Conservation (phyloP, 2,329 filamentous ascomycete genomes). For the Pseudopyrenochaeta lycopersici region DNA sequence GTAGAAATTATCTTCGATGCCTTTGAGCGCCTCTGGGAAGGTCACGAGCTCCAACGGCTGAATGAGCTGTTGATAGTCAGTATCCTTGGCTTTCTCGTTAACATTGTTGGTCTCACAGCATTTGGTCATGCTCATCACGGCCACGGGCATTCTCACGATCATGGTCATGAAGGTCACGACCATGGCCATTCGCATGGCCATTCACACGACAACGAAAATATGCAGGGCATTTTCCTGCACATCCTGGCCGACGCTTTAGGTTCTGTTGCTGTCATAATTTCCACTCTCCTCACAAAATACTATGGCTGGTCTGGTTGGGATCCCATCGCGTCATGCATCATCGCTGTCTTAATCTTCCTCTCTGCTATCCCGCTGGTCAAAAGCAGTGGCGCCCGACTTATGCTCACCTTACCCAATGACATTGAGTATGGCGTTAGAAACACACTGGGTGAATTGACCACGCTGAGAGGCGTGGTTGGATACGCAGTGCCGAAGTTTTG, state of each 20-base stretch:
- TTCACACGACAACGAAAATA: conserved; percentile 91
- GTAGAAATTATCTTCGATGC: conserved; percentile 97
- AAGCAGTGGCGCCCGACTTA: conserved; percentile 81
- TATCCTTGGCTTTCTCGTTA: conserved; percentile 84
- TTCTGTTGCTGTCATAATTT: conserved; percentile 92
- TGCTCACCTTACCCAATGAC: conserved; percentile 85
- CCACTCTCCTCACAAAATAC: conserved; percentile 85
- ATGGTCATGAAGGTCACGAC: conserved; percentile 43
- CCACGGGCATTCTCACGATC: conserved; percentile 59
- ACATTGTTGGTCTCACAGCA: conserved; percentile 88
- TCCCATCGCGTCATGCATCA: conserved; percentile 90
- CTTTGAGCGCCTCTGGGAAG: conserved; percentile 84
- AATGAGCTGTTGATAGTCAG: conserved; percentile 90
- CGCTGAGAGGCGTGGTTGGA: conserved; percentile 82
- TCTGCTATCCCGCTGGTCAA: conserved; percentile 88
- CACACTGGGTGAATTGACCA: conserved; percentile 81
- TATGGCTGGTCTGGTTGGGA: conserved; percentile 95
- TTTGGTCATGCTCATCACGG: conserved; percentile 71
- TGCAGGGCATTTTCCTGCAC: conserved; percentile 97
- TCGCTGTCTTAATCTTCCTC: conserved; percentile 91
- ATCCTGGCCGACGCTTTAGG: conserved; percentile 94
- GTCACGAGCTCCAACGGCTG: conserved; percentile 82
- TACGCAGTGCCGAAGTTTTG: conserved; percentile 93
- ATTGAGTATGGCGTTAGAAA: conserved; percentile 89
- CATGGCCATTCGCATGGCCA: conserved; percentile 53